Conservation (phyloP, 768 basidiomycete species). For the Rubroboletus pulcherrimus region DNA sequence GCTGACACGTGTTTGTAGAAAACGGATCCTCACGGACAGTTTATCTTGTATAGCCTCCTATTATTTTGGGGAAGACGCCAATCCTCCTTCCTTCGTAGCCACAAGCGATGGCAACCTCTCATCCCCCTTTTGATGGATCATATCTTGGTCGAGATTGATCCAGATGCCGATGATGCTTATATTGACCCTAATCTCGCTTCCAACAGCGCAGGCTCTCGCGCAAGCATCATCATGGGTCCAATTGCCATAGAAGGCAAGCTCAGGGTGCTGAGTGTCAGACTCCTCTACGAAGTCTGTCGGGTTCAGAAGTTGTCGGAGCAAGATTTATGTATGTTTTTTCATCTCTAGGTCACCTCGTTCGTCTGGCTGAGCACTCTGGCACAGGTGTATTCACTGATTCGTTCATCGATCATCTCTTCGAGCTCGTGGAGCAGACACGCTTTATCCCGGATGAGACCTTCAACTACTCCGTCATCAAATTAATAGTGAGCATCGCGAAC, state of each 20-base stretch:
- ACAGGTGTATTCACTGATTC: conserved; percentile 74
- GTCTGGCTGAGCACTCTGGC: conserved; percentile 2
- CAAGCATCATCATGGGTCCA: conserved; percentile 39
- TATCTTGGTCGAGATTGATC: conserved; percentile 76
- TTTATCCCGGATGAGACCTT: conserved; percentile 86
- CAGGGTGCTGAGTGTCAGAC: conserved; percentile 60
- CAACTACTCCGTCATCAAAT: conserved; percentile 93
- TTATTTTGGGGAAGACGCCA: conserved; percentile 70
- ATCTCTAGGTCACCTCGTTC: not conserved
- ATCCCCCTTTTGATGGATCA: conserved; percentile 84
- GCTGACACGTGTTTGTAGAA: conserved; percentile 41
- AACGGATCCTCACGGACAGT: conserved; percentile 81
- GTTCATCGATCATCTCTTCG: conserved; percentile 88
- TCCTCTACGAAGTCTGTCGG: conserved; percentile 91
- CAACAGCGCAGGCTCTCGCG: conserved; percentile 24
- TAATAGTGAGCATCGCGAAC: conserved; percentile 59
- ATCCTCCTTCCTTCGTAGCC: conserved; percentile 67
- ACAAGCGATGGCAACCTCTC: conserved; percentile 80
- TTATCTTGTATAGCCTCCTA: conserved; percentile 77
- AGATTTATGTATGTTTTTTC: conserved; percentile 66
- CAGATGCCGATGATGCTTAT: conserved; percentile 62
- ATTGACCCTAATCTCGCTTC: conserved; percentile 36
- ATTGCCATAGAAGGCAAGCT: conserved; percentile 85
- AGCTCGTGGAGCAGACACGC: conserved; percentile 89
- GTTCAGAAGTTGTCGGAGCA: conserved; percentile 77